A percentile compares a stretch with the other conserved stretches of the same genome.
phyloP scores from a whole-genome alignment of 148 eudicot genomes.

The Rhododendron ferrugineum region DNA sequence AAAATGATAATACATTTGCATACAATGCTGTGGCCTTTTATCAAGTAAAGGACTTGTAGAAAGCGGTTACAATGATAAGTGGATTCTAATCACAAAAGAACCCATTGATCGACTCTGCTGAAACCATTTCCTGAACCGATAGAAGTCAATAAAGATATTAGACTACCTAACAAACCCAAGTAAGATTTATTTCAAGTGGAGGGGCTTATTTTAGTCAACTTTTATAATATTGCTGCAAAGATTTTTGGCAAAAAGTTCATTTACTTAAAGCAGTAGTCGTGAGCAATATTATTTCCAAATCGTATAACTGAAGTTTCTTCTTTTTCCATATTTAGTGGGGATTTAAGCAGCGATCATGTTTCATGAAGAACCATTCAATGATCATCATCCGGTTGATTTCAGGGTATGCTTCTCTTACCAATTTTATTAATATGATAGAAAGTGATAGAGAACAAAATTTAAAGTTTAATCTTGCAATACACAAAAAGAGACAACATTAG shows the following conservation, averaged over 20 bases:
- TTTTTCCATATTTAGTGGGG: constrained; percentile 65
- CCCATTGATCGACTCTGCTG: neutral
- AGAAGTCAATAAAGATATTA: neutral
- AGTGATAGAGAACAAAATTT: neutral
- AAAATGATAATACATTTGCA: neutral
- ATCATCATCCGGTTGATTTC: constrained; percentile 58
- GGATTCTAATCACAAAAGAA: neutral
- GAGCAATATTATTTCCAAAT: neutral
- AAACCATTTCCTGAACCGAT: neutral
- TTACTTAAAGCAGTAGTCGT: neutral
- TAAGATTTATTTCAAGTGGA: neutral
- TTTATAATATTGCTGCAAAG: neutral
- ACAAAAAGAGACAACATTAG: neutral
- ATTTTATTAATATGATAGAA: neutral
- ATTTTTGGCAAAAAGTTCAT: neutral
- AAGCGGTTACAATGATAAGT: neutral
- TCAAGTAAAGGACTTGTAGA: neutral
- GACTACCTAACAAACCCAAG: neutral
- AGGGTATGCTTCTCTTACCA: constrained; percentile 54
- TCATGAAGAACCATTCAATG: constrained; percentile 89
- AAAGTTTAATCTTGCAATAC: neutral
- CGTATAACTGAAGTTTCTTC: neutral
- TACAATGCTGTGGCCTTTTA: neutral
- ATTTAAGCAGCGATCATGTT: constrained; percentile 75
- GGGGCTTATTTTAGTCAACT: neutral